A percentile compares a stretch with the other conserved stretches of the same genome.
phyloP scores from a whole-genome alignment of 805 yeast genomes.

The Komagataella populi region DNA sequence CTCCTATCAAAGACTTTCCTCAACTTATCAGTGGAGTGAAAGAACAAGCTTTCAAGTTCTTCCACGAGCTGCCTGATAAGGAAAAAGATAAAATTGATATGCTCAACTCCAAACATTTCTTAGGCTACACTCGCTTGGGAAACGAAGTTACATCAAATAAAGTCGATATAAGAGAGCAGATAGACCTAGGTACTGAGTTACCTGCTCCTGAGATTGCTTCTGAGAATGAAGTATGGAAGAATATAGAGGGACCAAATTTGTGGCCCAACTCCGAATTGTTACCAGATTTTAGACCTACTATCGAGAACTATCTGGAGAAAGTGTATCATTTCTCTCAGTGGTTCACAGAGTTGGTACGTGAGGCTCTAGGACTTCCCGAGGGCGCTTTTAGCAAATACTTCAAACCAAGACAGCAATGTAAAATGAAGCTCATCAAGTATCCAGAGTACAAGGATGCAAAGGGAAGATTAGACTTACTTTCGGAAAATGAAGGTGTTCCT shows the following conservation, averaged over 20 bases:
- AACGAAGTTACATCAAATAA: slow-evolving; percentile 41
- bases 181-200: slow-evolving; percentile 42
- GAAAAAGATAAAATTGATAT: slow-evolving; percentile 33
- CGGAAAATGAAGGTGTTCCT: slow-evolving; percentile 15
- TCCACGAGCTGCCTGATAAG: slow-evolving; percentile 26
- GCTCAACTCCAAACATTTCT: slow-evolving; percentile 44
- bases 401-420: slow-evolving; percentile 35
- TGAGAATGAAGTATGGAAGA: slow-evolving; percentile 24
- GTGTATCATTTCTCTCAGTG: slow-evolving; percentile 28
- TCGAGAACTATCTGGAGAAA: slow-evolving; percentile 27
- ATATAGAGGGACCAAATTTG: slow-evolving; percentile 43
- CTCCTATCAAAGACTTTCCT: slow-evolving; percentile 23
- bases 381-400: slow-evolving; percentile 33
- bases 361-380: slow-evolving; percentile 35
- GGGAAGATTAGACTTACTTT: slow-evolving; percentile 5
- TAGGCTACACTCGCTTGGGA: slow-evolving; percentile 43
- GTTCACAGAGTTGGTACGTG: slow-evolving; percentile 35
- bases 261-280: slow-evolving; percentile 30
- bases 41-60: slow-evolving; percentile 26
- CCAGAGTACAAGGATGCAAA: slow-evolving; percentile 26
- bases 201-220: slow-evolving; percentile 20
- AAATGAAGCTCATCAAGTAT: slow-evolving; percentile 42
- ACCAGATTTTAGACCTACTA: slow-evolving; percentile 29
- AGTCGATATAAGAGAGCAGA: slow-evolving; percentile 50
- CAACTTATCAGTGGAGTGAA: slow-evolving; percentile 15